A percentile compares a stretch with the other conserved stretches of the same genome.
These are phyloP conservation scores for Phanerochaete carnosa DNA, from an alignment of 768 basidiomycete genomes.

Conservation along the genomic window DNA sequence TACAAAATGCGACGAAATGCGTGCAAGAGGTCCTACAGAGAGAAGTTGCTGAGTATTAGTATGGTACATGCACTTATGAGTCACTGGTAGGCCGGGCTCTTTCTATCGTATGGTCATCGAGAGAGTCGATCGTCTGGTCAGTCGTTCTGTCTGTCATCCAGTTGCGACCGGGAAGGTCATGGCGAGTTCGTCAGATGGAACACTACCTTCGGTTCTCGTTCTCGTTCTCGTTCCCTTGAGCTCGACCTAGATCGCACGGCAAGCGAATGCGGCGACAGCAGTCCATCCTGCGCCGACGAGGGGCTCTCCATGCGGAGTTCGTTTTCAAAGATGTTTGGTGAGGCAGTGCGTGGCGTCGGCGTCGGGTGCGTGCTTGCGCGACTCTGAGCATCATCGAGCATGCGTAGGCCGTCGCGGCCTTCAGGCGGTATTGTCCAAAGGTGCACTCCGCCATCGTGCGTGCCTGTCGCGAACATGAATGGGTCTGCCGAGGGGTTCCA, in stretches of 20 bases:
- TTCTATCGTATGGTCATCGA: not conserved
- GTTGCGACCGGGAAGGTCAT: not conserved
- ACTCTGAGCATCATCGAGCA: not conserved
- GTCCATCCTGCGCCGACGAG: not conserved
- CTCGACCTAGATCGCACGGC: not conserved
- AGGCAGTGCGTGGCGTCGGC: constrained; percentile 11
- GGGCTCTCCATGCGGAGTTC: constrained; percentile 12
- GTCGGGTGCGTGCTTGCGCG: constrained; percentile 12
- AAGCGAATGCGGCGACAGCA: not conserved
- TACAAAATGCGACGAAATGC: not conserved
- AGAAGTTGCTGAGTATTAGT: not conserved
- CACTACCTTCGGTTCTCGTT: not conserved
- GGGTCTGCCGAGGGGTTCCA: constrained; percentile 70
- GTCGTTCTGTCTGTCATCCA: not conserved
- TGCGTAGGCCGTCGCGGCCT: not conserved
- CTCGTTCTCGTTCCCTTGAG: not conserved
- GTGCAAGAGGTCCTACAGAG: not conserved
- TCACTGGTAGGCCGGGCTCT: not conserved
- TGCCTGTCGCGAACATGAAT: constrained; percentile 69
- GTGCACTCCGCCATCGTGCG: constrained; percentile 69
- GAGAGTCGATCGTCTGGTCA: not conserved
- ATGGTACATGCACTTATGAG: constrained; percentile 1
- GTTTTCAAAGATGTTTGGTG: constrained; percentile 9
- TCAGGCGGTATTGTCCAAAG: constrained; percentile 50
- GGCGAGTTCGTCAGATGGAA: not conserved